These are phyloP conservation scores for Platanthera guangdongensis DNA, from an alignment of 106 monocot species.

Conservation along the genomic window DNA sequence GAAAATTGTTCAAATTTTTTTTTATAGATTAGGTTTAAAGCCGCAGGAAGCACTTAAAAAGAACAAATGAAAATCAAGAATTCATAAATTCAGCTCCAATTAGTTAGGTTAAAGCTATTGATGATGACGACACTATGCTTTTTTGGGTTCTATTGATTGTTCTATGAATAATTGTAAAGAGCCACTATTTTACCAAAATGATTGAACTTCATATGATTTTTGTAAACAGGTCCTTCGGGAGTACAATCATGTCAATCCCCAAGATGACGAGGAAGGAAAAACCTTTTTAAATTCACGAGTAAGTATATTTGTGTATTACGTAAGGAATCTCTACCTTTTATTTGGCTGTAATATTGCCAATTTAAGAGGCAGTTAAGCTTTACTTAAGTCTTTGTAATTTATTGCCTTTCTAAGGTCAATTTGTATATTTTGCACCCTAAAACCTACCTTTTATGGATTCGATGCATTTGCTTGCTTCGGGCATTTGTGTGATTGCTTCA, in stretches of 20 bases:
- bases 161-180: background rate
- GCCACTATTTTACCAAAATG: background rate
- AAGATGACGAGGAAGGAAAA: constrained; percentile 90
- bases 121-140: background rate
- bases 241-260: constrained; percentile 97
- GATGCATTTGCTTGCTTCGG: background rate
- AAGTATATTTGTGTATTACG: constrained; percentile 14
- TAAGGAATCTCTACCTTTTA: background rate
- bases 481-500: background rate
- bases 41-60: too few relatives aligned
- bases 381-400: background rate
- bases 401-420: background rate
- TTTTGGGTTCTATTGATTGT: background rate
- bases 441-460: background rate
- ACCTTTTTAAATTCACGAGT: constrained; percentile 90
- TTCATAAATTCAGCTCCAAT: too few relatives aligned
- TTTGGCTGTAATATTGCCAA: background rate
- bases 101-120: too few relatives aligned
- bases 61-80: too few relatives aligned
- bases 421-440: background rate
- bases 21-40: too few relatives aligned
- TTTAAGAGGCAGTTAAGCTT: background rate
- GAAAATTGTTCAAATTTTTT: too few relatives aligned
- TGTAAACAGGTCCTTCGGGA: constrained; percentile 70
- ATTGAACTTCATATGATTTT: constrained; percentile 12